A percentile compares a stretch with the other conserved stretches of the same genome.
These are phyloP conservation scores for Calocera viscosa DNA, from an alignment of 768 basidiomycete genomes.

Conservation along the genomic window DNA sequence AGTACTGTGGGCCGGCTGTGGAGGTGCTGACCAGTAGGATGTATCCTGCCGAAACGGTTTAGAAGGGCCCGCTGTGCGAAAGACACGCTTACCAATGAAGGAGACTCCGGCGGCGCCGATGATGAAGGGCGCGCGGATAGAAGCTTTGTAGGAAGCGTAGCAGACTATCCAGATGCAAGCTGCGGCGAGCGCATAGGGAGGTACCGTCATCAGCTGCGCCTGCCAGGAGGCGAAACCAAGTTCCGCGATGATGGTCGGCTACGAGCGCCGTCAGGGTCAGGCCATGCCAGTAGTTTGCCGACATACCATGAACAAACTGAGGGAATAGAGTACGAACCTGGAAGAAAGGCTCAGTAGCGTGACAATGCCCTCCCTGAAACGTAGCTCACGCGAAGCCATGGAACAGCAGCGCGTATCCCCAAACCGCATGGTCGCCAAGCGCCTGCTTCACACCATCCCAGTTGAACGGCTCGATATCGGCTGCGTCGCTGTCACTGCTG, in stretches of 20 bases:
- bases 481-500: constrained; percentile 43
- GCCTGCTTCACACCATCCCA: constrained; percentile 48
- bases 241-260: constrained; percentile 49
- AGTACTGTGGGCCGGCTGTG: constrained; percentile 42
- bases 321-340: constrained; percentile 41
- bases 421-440: constrained; percentile 45
- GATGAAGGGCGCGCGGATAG: constrained; percentile 42
- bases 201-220: constrained; percentile 48
- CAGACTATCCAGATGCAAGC: constrained; percentile 39
- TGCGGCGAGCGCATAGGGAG: constrained; percentile 45
- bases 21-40: constrained; percentile 40
- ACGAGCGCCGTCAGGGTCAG: constrained; percentile 8
- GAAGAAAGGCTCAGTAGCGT: background rate
- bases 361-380: background rate
- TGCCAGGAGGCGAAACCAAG: constrained; percentile 50
- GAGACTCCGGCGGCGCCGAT: constrained; percentile 38
- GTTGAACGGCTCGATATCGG: constrained; percentile 40
- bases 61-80: too few relatives aligned
- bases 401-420: constrained; percentile 49
- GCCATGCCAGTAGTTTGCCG: background rate
- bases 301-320: constrained; percentile 46
- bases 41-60: constrained; percentile 33
- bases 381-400: constrained; percentile 39
- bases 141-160: constrained; percentile 25
- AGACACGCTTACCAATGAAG: constrained; percentile 35